Conservation (phyloP, 352 stramenopile species). For the Peronospora belbahrii region DNA sequence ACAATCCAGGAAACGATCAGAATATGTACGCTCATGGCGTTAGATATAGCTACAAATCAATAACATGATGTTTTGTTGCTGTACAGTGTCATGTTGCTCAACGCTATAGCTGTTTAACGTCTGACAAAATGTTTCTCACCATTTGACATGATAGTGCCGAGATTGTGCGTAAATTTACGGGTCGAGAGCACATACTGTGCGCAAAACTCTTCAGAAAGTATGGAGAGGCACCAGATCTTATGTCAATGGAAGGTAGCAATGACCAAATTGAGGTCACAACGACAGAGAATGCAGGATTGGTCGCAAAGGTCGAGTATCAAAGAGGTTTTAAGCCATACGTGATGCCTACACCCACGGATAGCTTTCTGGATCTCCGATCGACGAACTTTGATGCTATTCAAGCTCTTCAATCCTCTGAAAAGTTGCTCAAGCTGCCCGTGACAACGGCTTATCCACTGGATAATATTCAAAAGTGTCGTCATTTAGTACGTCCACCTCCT, state of each 20-base stretch:
- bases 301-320: constrained; percentile 26
- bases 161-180: constrained; percentile 64
- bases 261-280: neutral
- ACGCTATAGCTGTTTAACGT: neutral
- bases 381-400: constrained; percentile 43
- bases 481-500: constrained; percentile 42
- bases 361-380: constrained; percentile 45
- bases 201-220: constrained; percentile 79
- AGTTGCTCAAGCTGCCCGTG: constrained; percentile 23
- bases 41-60: no score
- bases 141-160: constrained; percentile 33
- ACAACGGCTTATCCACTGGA: constrained; percentile 51
- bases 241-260: neutral
- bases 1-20: constrained; percentile 69
- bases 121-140: neutral
- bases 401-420: constrained; percentile 29
- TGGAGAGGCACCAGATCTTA: constrained; percentile 39
- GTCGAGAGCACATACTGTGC: constrained; percentile 52
- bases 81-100: neutral
- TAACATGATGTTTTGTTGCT: no score
- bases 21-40: constrained; percentile 83
- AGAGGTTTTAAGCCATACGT: constrained; percentile 25
- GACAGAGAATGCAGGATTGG: neutral
- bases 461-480: constrained; percentile 83
- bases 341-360: constrained; percentile 5